These are phyloP conservation scores for Phialophora verrucosa DNA, from an alignment of 2,329 filamentous ascomycete species.

Conservation along the genomic window DNA sequence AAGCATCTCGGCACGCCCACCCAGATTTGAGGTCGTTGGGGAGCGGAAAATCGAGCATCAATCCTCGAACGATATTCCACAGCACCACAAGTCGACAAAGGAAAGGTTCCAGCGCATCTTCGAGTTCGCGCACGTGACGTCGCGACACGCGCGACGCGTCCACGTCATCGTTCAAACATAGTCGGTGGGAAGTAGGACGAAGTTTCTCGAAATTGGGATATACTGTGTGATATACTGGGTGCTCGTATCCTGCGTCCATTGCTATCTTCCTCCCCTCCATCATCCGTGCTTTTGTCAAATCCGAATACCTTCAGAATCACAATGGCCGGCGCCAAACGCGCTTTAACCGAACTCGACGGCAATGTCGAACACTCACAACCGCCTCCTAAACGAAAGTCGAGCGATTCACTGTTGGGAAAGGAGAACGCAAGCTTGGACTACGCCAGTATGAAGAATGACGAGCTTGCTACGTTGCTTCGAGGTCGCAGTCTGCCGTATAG, in stretches of 20 bases:
- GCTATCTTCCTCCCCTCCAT: neutral
- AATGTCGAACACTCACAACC: constrained; percentile 9
- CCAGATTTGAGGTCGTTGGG: neutral
- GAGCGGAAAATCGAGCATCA: neutral
- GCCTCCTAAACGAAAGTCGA: constrained; percentile 3
- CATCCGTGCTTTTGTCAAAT: neutral
- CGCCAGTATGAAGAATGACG: constrained; percentile 6
- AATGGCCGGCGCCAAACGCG: constrained; percentile 15
- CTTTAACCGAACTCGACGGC: constrained; percentile 14
- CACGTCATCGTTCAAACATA: neutral
- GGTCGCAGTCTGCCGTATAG: constrained; percentile 5
- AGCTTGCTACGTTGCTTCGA: constrained; percentile 8
- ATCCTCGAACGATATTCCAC: neutral
- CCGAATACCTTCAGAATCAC: neutral
- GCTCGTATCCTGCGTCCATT: neutral
- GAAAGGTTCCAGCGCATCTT: neutral
- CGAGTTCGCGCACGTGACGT: neutral
- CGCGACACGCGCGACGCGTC: neutral
- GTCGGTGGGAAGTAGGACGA: neutral
- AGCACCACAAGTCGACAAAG: neutral
- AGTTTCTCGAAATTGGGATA: neutral
- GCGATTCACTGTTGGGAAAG: neutral
- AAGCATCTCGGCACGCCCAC: neutral
- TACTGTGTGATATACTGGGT: neutral
- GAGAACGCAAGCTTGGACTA: neutral